A percentile compares a stretch with the other conserved stretches of the same genome.
Conservation (phyloP, 441 rosid genomes). For the Erysimum cheiri region DNA sequence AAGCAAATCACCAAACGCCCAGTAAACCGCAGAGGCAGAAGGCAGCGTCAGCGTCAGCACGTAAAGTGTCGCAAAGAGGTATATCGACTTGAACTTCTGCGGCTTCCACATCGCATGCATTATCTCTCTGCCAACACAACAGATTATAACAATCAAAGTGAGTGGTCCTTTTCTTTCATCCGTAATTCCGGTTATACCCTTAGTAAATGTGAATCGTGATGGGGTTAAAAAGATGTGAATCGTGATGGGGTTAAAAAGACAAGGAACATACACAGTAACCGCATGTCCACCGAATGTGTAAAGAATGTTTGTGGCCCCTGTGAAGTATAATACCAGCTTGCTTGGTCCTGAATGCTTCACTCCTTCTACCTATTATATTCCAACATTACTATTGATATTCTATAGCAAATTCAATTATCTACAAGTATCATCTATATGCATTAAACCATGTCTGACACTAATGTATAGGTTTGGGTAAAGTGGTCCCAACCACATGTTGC, state of each 20-base stretch:
- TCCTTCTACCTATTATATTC: conserved; percentile 56
- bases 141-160: conserved; percentile 13
- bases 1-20: conserved; percentile 82
- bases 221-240: conserved; percentile 45
- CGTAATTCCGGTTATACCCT: conserved; percentile 29
- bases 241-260: too few species aligned
- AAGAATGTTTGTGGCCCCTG: conserved; percentile 88
- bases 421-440: conserved; percentile 22
- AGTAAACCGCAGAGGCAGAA: conserved; percentile 68
- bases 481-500: conserved; percentile 41
- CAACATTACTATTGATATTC: conserved; percentile 8
- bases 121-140: conserved; percentile 54
- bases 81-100: conserved; percentile 71
- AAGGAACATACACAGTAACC: conserved; percentile 65
- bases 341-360: conserved; percentile 70
- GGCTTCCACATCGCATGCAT: conserved; percentile 91
- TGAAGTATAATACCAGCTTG: conserved; percentile 67
- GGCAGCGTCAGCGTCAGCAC: conserved; percentile 74
- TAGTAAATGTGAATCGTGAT: background rate
- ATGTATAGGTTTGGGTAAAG: conserved; percentile 30
- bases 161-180: conserved; percentile 32
- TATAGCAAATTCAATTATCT: conserved; percentile 6
- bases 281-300: conserved; percentile 83
- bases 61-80: conserved; percentile 62
- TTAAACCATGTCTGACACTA: conserved; percentile 37